Evolutionary conservation across 371 early-diverging fungal genomes (phyloP).

Genomic region (Mucor mucedo): DNA sequence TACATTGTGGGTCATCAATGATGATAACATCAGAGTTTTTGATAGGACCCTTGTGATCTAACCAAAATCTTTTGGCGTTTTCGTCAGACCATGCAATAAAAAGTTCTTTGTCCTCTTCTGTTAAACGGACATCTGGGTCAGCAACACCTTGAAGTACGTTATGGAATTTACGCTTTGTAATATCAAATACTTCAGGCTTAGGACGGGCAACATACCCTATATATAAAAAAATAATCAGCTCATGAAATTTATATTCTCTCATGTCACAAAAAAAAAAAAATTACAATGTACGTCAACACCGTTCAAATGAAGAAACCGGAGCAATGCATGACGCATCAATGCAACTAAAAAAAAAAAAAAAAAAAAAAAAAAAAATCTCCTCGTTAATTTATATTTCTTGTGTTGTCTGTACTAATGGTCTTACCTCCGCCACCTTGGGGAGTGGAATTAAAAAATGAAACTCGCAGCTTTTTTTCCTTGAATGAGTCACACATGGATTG

Average conservation of each 20-base stretch:
- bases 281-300: conserved; percentile 72
- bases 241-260: not conserved
- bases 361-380: not conserved
- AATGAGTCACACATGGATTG: conserved; percentile 53
- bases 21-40: conserved; percentile 76
- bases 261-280: not conserved
- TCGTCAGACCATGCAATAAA: conserved; percentile 78
- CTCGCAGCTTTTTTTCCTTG: conserved; percentile 56
- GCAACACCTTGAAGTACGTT: conserved; percentile 92
- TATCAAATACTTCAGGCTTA: conserved; percentile 81
- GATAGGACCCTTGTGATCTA: conserved; percentile 69
- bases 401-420: not conserved
- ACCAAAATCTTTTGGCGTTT: conserved; percentile 82
- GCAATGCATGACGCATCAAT: conserved; percentile 85
- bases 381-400: conserved; percentile 1
- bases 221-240: not conserved
- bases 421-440: conserved; percentile 88
- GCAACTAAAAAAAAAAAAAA: conserved; percentile 61
- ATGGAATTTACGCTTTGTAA: conserved; percentile 88
- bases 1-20: conserved; percentile 89
- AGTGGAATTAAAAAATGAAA: conserved; percentile 85
- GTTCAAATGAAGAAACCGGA: conserved; percentile 71
- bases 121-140: conserved; percentile 58
- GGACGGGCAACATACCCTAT: conserved; percentile 77
- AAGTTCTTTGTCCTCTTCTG: conserved; percentile 69